phyloP scores from a whole-genome alignment of 2,329 filamentous ascomycete genomes.

The Aureobasidium sp. region DNA sequence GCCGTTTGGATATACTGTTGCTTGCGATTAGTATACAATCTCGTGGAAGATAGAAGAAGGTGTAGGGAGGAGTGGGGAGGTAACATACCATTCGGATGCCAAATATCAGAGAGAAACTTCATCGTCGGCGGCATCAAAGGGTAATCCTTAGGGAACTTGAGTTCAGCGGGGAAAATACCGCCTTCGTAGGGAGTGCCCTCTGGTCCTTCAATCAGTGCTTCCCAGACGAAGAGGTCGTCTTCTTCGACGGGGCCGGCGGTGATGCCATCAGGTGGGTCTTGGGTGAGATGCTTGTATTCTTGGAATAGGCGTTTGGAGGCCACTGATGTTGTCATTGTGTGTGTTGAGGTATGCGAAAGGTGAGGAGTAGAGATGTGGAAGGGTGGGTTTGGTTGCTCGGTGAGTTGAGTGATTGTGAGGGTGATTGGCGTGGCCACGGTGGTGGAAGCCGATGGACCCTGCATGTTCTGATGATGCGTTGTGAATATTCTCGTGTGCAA shows the following conservation, averaged over 20 bases:
- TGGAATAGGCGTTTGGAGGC: slow-evolving; percentile 76
- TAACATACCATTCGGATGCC: slow-evolving; percentile 81
- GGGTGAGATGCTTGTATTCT: slow-evolving; percentile 90
- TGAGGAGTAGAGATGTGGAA: background rate
- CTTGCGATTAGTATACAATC: background rate
- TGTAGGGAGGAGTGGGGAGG: no score
- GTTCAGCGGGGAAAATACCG: slow-evolving; percentile 87
- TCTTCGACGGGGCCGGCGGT: slow-evolving; percentile 87
- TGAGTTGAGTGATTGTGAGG: no score
- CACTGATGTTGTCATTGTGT: slow-evolving; percentile 32
- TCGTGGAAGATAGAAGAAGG: background rate
- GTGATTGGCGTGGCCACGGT: no score
- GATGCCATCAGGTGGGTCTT: slow-evolving; percentile 95
- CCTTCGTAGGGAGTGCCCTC: slow-evolving; percentile 95
- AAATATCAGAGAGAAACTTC: slow-evolving; percentile 89
- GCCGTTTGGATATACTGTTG: slow-evolving; percentile 76
- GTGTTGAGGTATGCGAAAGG: background rate
- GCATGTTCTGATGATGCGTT: no score
- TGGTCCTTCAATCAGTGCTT: slow-evolving; percentile 90
- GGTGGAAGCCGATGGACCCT: no score
- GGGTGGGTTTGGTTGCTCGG: no score
- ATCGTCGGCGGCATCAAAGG: slow-evolving; percentile 93
- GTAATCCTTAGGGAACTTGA: slow-evolving; percentile 93
- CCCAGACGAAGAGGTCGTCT: slow-evolving; percentile 94
- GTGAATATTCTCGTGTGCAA: no score